Evolutionary conservation across 208 protist genomes (phyloP).

Genomic region (Leishmania martiniquensis): DNA sequence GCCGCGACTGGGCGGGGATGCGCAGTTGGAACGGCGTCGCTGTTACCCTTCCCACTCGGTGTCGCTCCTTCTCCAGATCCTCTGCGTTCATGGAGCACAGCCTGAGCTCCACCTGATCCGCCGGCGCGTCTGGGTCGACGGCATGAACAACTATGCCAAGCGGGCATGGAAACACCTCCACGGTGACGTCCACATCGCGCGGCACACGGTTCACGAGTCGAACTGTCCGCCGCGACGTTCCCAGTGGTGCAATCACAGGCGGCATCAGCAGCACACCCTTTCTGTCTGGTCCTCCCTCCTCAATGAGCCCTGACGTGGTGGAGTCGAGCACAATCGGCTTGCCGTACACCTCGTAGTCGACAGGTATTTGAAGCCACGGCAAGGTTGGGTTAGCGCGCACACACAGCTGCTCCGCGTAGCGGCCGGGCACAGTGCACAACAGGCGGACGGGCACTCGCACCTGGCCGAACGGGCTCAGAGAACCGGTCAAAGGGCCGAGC

Average conservation of each 20-base stretch:
- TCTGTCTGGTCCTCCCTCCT: constrained; percentile 37
- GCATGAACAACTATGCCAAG: constrained; percentile 73
- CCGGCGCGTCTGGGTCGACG: constrained; percentile 67
- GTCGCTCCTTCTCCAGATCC: constrained; percentile 37
- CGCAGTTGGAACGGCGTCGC: constrained; percentile 63
- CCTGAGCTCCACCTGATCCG: constrained; percentile 60
- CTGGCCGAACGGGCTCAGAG: constrained; percentile 37
- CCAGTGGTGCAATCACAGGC: constrained; percentile 78
- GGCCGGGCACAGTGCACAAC: constrained; percentile 76
- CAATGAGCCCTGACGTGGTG: constrained; percentile 75
- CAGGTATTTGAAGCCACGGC: constrained; percentile 52
- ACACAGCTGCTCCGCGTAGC: constrained; percentile 71
- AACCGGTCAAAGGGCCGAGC: constrained; percentile 14
- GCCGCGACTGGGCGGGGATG: constrained; percentile 62
- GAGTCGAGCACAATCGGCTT: constrained; percentile 83
- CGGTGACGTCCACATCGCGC: constrained; percentile 80
- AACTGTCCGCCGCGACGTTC: constrained; percentile 67
- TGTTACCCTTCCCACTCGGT: constrained; percentile 48
- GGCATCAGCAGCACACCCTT: constrained; percentile 87
- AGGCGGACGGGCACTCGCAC: constrained; percentile 46
- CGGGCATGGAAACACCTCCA: constrained; percentile 64
- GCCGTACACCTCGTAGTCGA: constrained; percentile 68
- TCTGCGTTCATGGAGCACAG: constrained; percentile 50
- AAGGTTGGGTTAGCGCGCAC: constrained; percentile 53
- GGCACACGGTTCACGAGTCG: constrained; percentile 85